Conservation (phyloP, 345 rosid species). For the Lepidium sativum region DNA sequence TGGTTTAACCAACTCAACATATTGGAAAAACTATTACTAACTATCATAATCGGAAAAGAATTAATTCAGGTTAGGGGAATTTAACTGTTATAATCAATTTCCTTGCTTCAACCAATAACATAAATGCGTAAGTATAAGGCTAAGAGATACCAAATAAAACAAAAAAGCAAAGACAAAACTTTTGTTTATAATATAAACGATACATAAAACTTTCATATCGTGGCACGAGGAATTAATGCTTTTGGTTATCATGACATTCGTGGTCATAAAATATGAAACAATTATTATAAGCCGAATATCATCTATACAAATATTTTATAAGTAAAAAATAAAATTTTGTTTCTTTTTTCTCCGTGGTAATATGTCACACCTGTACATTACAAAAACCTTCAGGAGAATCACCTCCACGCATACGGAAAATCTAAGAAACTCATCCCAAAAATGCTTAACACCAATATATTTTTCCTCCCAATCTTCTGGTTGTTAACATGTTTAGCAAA, state of each 20-base stretch:
- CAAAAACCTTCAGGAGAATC: constrained; percentile 15
- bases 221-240: constrained; percentile 24
- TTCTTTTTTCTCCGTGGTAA: neutral
- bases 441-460: no score
- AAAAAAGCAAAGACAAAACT: constrained; percentile 17
- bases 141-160: constrained; percentile 24
- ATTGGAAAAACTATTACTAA: no score
- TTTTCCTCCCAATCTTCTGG: no score
- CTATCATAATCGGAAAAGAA: no score
- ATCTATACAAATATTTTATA: no score
- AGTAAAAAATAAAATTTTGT: neutral
- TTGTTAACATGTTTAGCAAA: no score
- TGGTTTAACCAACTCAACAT: no score
- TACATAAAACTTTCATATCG: constrained; percentile 10
- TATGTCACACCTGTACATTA: constrained; percentile 21
- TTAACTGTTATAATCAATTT: neutral
- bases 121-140: constrained; percentile 29
- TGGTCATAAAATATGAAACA: constrained; percentile 10
- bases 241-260: constrained; percentile 15
- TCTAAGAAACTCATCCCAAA: no score
- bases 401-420: constrained; percentile 21
- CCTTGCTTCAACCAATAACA: constrained; percentile 14
- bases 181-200: neutral
- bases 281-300: constrained; percentile 17
- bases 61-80: neutral